These are phyloP conservation scores for Puccinia hordei DNA, from an alignment of 1,284 basidiomycete species.

Conservation along the genomic window DNA sequence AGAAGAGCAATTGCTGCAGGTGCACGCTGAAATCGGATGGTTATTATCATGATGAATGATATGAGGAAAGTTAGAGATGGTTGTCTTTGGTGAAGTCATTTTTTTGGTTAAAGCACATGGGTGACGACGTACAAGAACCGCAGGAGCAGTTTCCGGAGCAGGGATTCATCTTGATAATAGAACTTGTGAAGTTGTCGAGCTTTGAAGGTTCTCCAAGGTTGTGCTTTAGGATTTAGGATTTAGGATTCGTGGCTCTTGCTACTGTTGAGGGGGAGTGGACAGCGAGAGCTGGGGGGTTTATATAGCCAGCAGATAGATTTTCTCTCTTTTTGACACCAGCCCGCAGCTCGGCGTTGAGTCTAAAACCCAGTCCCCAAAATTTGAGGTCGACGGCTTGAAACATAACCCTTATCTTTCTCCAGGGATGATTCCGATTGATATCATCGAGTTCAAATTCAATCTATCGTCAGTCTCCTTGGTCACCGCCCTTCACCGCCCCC, in stretches of 20 bases:
- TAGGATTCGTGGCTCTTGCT: neutral
- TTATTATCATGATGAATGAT: no score
- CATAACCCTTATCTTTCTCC: neutral
- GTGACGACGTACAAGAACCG: neutral
- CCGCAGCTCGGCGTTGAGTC: neutral
- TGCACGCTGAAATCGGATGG: neutral
- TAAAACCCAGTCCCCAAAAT: constrained; percentile 1
- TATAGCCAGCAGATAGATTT: neutral
- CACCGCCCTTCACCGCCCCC: neutral
- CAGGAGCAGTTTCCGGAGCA: neutral
- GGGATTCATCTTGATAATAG: constrained; percentile 2
- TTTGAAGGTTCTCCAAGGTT: neutral
- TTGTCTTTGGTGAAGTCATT: neutral
- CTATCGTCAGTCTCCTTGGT: neutral
- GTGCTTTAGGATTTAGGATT: neutral
- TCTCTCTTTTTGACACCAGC: neutral
- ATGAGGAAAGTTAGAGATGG: neutral
- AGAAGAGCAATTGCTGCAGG: constrained; percentile 7
- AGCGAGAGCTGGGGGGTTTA: neutral
- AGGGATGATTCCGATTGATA: neutral
- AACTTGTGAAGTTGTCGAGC: neutral
- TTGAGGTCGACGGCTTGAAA: neutral
- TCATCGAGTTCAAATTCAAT: neutral
- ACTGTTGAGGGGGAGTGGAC: neutral
- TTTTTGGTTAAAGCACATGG: neutral